Conservation (phyloP, 2,329 filamentous ascomycete species). For the Fusarium torreyae region DNA sequence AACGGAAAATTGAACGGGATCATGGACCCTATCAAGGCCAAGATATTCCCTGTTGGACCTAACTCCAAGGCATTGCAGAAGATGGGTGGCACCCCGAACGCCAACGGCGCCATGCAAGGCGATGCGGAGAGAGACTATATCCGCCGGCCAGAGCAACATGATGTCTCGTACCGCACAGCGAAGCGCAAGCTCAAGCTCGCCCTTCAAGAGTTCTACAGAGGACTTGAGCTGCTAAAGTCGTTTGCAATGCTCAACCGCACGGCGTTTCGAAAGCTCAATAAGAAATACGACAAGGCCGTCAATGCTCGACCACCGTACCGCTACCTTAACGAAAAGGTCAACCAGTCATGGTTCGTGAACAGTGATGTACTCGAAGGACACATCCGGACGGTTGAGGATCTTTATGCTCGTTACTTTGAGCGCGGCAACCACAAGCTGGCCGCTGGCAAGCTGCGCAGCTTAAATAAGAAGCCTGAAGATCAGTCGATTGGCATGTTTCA, state of each 20-base stretch:
- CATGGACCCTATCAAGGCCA: slow-evolving; percentile 69
- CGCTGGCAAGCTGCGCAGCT: slow-evolving; percentile 85
- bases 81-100: slow-evolving; percentile 67
- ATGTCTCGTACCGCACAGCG: slow-evolving; percentile 87
- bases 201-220: slow-evolving; percentile 92
- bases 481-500: slow-evolving; percentile 72
- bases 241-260: slow-evolving; percentile 92
- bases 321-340: slow-evolving; percentile 94
- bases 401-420: slow-evolving; percentile 96
- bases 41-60: slow-evolving; percentile 69
- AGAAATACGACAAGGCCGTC: slow-evolving; percentile 96
- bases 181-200: slow-evolving; percentile 94
- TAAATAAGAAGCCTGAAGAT: slow-evolving; percentile 71
- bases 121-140: slow-evolving; percentile 65
- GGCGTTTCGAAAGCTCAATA: slow-evolving; percentile 97
- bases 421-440: slow-evolving; percentile 93
- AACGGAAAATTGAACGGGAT: slow-evolving; percentile 56
- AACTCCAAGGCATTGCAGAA: slow-evolving; percentile 72
- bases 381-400: slow-evolving; percentile 85
- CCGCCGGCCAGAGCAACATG: slow-evolving; percentile 61
- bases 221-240: slow-evolving; percentile 90
- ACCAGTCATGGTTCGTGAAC: slow-evolving; percentile 90
- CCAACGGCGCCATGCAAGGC: slow-evolving; percentile 49
- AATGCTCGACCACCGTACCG: slow-evolving; percentile 82
- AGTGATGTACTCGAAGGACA: slow-evolving; percentile 87